Evolutionary conservation across 164 flowering plant genomes (phyloP).

Genomic region (Magnolia sinica): DNA sequence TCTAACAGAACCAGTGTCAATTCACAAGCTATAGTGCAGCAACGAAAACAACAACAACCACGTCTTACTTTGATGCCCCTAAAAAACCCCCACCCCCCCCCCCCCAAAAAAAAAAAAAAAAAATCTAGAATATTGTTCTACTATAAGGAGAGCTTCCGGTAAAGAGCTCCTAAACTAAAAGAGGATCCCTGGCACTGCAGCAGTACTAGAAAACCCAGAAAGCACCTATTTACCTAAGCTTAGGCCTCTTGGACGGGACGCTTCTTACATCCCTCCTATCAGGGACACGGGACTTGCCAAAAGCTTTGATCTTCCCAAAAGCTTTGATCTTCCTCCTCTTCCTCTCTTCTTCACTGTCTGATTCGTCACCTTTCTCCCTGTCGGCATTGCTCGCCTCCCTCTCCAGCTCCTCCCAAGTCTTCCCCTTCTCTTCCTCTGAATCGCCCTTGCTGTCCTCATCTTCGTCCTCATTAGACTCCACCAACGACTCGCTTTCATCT

Average conservation of each 20-base stretch:
- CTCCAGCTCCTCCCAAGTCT: conserved; percentile 89
- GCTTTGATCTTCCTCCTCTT: conserved; percentile 62
- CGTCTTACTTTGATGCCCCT: too few relatives aligned
- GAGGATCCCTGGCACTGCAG: too few relatives aligned
- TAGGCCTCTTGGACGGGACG: conserved; percentile 40
- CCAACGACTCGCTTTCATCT: conserved; percentile 62
- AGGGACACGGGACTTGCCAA: conserved; percentile 53
- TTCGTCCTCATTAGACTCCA: conserved; percentile 76
- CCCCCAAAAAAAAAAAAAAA: too few relatives aligned
- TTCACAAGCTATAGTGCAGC: too few relatives aligned
- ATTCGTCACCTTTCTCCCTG: conserved; percentile 61
- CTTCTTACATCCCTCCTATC: conserved; percentile 27
- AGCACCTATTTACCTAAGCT: conserved; percentile 30
- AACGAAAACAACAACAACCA: too few relatives aligned
- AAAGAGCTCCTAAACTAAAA: too few relatives aligned
- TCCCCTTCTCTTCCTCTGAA: conserved; percentile 72
- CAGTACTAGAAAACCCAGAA: background rate
- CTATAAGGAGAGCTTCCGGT: too few relatives aligned
- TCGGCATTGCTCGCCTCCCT: conserved; percentile 89
- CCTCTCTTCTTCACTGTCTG: conserved; percentile 80
- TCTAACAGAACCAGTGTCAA: too few relatives aligned
- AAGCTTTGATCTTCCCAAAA: too few relatives aligned
- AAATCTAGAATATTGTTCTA: too few relatives aligned
- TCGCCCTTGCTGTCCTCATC: conserved; percentile 65
- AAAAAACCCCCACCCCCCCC: too few relatives aligned